Conservation (phyloP, 352 stramenopile species). For the Pythium oligandrum region DNA sequence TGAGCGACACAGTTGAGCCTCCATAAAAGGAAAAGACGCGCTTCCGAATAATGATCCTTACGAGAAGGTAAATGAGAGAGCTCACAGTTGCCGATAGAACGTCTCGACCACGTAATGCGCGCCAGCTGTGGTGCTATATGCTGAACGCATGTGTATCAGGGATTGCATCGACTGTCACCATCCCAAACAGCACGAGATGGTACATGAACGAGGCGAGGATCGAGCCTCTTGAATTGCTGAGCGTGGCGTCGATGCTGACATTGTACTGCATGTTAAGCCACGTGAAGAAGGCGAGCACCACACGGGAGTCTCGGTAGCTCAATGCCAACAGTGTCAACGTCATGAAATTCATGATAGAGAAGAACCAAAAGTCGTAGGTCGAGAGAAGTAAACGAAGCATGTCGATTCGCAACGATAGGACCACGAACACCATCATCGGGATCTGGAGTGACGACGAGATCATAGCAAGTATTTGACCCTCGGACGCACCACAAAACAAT, state of each 20-base stretch:
- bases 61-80: slow-evolving; percentile 9
- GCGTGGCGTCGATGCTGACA: slow-evolving; percentile 13
- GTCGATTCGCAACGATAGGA: neutral
- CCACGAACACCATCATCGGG: too few relatives aligned
- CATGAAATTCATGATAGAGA: slow-evolving; percentile 9
- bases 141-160: slow-evolving; percentile 5
- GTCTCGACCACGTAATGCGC: slow-evolving; percentile 1
- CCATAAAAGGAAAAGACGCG: neutral
- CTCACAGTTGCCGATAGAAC: slow-evolving; percentile 11
- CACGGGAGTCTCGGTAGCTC: slow-evolving; percentile 7
- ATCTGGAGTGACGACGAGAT: too few relatives aligned
- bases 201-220: neutral
- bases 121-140: slow-evolving; percentile 5
- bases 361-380: slow-evolving; percentile 16
- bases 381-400: slow-evolving; percentile 2
- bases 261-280: slow-evolving; percentile 13
- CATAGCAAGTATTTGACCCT: too few relatives aligned
- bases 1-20: neutral
- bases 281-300: slow-evolving; percentile 1
- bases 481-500: too few relatives aligned
- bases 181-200: slow-evolving; percentile 2
- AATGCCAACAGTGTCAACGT: slow-evolving; percentile 7
- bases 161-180: slow-evolving; percentile 3
- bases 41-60: slow-evolving; percentile 5
- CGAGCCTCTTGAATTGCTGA: too few relatives aligned